Evolutionary conservation across 257 asterid species (phyloP), one percentile per base, ranked within the genome.

Genomic region (Scutellaria minor): DNA sequence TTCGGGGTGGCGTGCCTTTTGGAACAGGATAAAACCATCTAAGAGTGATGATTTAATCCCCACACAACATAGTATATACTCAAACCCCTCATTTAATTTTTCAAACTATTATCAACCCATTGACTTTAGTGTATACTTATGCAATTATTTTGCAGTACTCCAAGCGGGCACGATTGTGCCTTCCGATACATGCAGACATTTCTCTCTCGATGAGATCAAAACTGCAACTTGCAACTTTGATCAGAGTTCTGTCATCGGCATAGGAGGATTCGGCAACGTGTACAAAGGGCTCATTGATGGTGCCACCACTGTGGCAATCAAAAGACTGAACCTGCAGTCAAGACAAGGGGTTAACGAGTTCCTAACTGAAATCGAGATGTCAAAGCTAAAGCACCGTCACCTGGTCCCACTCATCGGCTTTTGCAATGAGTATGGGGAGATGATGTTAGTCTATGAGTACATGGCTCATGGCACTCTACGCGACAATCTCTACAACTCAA

Each of bases 391-490:
- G 14, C 90, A 89, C 79, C 27, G 53, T 3, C 87, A 89, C 68
- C 42, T 89, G 10, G 96, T 87, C 1, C 78, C 91, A 1, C 66
- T 89, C 7, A 83, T 89, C 14, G 91, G 96, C 9, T 87, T 84
- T 24, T 85, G 87, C 37, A 83, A 82, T 31, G 84, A 84, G 15
- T 50, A 70, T 0, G 77, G 77, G 0, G 93, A 89, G 68, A 85
- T 84, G 91, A 82, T 87, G 64, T 55, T 89, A 65, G 86, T 89
- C 12, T 83, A 87, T 20, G 86, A 87, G 7, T 89, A 84, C 84
- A 87, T 84, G 90, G 53, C 81, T 1, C 75, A 72, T 10, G 91
- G 91, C 37, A 82, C 88, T 0, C 72, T 87, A 5, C 83, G 82
- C 0, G 87, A 80, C 53, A 90, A 84, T 70, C 85, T 85, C 54